Base-by-base conservation (phyloP, 495 filamentous ascomycete species). In the Chaetomium fimeti region DNA sequence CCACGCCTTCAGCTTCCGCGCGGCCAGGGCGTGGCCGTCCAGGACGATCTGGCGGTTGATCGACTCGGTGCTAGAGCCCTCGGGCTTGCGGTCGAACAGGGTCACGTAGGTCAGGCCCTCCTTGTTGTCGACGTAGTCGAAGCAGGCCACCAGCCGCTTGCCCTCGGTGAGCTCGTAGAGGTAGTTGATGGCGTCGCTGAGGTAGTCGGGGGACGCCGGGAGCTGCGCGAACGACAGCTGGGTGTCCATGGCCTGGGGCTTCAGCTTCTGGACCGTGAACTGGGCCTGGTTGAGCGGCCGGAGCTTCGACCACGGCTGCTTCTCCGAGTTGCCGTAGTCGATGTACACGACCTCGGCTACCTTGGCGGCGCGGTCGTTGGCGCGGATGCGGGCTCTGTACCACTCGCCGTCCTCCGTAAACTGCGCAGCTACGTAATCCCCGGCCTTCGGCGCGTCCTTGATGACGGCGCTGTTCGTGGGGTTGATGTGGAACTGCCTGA, bases 271-370 rank as follows among this genome's bases (percentile, higher is more conserved):
- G 18, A 83, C 76, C 15, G 82, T 83, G 82, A 97, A 98, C 72
- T 93, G 88, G 6, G 87, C 76, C 70, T 90, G 86, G 55, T 83
- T 82, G 32, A 98, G 82, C 29, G 93, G 85, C 25, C 94, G 88
- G 27, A 99, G 86, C 52, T 81, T 79, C 12, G 86, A 85, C 91
- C 92, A 98, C 3, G 92, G 87, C 42, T 93, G 78, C 69, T 85
- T 85, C 79, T 98, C 95, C 24, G 85, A 87, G 82, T 99, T 98
- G 64, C 95, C 95, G 75, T 93, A 99, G 77, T 99, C 95, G 66
- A 98, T 86, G 78, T 97, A 99, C 16, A 93, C 75, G 6, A 99
- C 87, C 76, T 98, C 93, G 13, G 92, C 89, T 66, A 88, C 85
- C 80, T 95, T 89, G 66, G 87, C 87, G 42, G 90, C 84, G 64